Percentiles rank a stretch among this genome's conserved stretches.
These are phyloP conservation scores for Rhizoctonia solani DNA, from an alignment of 1,284 basidiomycete species.

Conservation along the genomic window DNA sequence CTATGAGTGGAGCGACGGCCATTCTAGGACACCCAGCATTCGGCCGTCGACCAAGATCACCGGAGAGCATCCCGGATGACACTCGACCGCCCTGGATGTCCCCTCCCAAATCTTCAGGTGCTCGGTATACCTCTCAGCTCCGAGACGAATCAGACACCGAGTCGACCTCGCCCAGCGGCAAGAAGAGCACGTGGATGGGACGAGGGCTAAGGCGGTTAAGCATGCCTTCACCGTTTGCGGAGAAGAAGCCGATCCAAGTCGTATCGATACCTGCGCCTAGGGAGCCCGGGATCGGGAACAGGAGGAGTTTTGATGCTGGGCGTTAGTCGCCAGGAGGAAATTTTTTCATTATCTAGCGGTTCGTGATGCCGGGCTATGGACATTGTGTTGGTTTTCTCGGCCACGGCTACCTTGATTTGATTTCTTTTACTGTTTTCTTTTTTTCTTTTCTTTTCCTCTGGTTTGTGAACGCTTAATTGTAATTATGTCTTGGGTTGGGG, in stretches of 20 bases:
- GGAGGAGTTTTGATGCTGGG: conserved; percentile 27
- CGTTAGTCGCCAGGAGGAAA: too few species aligned
- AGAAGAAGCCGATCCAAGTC: conserved; percentile 28
- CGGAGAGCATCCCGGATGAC: conserved; percentile 25
- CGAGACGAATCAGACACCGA: conserved; percentile 40
- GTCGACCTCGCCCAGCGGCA: conserved; percentile 52
- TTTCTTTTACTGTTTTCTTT: too few species aligned
- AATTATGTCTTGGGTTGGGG: too few species aligned
- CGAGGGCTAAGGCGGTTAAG: conserved; percentile 57
- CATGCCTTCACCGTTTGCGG: conserved; percentile 56
- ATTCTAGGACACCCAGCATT: conserved; percentile 4
- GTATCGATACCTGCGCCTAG: conserved; percentile 29
- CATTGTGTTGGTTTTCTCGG: too few species aligned
- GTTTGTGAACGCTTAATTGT: too few species aligned
- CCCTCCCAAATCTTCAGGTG: conserved; percentile 50
- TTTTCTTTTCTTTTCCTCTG: too few species aligned
- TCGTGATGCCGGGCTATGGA: too few species aligned
- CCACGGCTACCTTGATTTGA: too few species aligned
- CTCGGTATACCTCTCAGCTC: background rate
- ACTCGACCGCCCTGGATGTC: conserved; percentile 19
- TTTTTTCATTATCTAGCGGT: too few species aligned
- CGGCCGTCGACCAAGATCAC: conserved; percentile 30
- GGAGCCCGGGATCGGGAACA: conserved; percentile 1
- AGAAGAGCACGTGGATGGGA: conserved; percentile 65
- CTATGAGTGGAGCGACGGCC: conserved; percentile 9